Evolutionary conservation across 1,139 yeast species (phyloP), one percentile per base, ranked within the genome.

Genomic region (Zygotorulaspora mrakii): DNA sequence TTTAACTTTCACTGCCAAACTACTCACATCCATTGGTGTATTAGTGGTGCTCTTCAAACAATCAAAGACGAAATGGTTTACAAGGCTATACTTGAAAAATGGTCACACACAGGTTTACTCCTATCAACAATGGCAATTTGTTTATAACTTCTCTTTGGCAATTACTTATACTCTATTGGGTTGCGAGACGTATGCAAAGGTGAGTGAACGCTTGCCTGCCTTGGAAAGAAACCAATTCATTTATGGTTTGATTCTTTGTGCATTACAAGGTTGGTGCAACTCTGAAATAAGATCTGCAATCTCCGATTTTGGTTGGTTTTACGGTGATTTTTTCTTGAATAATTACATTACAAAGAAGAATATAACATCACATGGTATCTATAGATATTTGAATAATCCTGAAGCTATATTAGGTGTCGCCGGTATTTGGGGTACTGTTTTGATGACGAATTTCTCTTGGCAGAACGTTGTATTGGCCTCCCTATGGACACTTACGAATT

Each of bases 271-370:
- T 18, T 79, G 89, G 85, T 82, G 88, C 28, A 79, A 83, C 51
- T 58, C 71, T 25, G 83, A 88, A 12, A 83, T 85, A 30, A 73
- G 80, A 50, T 78, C 78, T 41, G 81, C 86, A 48, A 77, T 85
- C 50, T 94, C 94, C 3, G 84, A 82, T 48, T 84, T 82, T 61
- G 94, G 95, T 11, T 85, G 94, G 94, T 85, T 84, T 56, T 85
- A 82, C 59, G 95, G 95, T 43, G 95, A 85, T 60, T 85, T 85
- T 64, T 85, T 85, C 61, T 70, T 83, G 50, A 81, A 85, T 24
- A 68, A 77, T 22, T 62, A 67, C 30, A 71, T 75, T 32, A 54
- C 55, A 0, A 54, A 61, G 34, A 55, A 59, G 17, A 57, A 62
- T 43, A 69, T 86, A 50, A 80, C 91, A 1, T 82, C 82, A 50